Percentiles rank a stretch among this genome's conserved stretches.
Conservation (phyloP, 495 filamentous ascomycete species). For the Podospora conica region DNA sequence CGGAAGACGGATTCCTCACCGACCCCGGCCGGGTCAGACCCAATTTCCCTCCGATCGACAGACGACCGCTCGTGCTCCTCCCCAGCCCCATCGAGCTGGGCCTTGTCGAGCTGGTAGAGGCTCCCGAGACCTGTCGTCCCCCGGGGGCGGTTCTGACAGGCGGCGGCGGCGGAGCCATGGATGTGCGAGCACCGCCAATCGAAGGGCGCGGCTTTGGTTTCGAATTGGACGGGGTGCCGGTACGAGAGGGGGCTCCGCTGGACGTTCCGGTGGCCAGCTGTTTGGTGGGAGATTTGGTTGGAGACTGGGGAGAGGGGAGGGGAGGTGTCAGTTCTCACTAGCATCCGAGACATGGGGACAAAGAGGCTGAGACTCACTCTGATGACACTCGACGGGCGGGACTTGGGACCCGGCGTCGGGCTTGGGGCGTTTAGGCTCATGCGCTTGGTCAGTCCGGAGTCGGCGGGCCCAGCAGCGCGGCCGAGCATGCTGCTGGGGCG, state of each 20-base stretch:
- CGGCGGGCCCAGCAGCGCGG: constrained; percentile 33
- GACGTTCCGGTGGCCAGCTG: constrained; percentile 53
- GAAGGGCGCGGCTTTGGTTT: constrained; percentile 50
- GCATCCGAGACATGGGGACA: background rate
- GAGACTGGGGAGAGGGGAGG: constrained; percentile 46
- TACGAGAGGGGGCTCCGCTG: constrained; percentile 54
- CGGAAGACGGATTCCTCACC: constrained; percentile 37
- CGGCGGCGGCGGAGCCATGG: constrained; percentile 59
- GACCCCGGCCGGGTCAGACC: constrained; percentile 25
- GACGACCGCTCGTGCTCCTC: constrained; percentile 33
- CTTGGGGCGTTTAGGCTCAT: constrained; percentile 63
- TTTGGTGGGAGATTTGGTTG: constrained; percentile 76
- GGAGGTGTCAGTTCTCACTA: background rate
- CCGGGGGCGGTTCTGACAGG: constrained; percentile 21
- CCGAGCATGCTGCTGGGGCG: constrained; percentile 37
- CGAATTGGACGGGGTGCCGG: constrained; percentile 51
- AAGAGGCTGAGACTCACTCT: constrained; percentile 45
- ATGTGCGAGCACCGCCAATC: constrained; percentile 45
- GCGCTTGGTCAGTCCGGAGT: constrained; percentile 51
- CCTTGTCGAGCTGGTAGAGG: constrained; percentile 25
- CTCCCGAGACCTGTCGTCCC: constrained; percentile 29
- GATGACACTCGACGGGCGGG: constrained; percentile 47
- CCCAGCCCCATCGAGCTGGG: constrained; percentile 21
- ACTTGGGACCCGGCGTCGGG: constrained; percentile 54
- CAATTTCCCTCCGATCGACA: constrained; percentile 29